A percentile compares a stretch with the other conserved stretches of the same genome.
Evolutionary conservation across 1,139 yeast genomes (phyloP).

Genomic region (Yamadazyma aaseri): DNA sequence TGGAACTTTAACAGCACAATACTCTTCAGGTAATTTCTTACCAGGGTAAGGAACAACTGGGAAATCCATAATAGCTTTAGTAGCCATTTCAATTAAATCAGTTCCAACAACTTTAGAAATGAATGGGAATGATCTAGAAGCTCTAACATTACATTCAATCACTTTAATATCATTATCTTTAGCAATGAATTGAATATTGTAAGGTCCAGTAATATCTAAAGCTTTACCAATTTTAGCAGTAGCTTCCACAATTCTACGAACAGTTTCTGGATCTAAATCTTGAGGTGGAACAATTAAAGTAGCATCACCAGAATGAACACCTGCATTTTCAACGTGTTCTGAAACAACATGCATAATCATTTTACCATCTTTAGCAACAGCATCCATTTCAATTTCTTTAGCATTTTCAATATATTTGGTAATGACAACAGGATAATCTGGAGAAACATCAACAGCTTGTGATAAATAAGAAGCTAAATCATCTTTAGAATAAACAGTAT

Average conservation of each 20-base stretch:
- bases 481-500: conserved; percentile 86
- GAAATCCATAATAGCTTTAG: conserved; percentile 90
- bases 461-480: conserved; percentile 86
- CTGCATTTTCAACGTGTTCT: conserved; percentile 98
- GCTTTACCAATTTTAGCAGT: conserved; percentile 97
- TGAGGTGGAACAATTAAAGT: conserved; percentile 97
- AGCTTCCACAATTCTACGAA: conserved; percentile 86
- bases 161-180: conserved; percentile 91
- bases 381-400: conserved; percentile 98
- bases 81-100: conserved; percentile 95
- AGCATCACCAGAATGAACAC: conserved; percentile 99
- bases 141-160: conserved; percentile 97
- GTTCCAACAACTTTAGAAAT: conserved; percentile 97
- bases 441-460: conserved; percentile 96
- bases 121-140: conserved; percentile 98
- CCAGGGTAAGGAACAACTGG: conserved; percentile 89
- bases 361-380: conserved; percentile 94
- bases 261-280: conserved; percentile 90
- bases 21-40: conserved; percentile 83
- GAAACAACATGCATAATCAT: conserved; percentile 97
- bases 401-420: conserved; percentile 97
- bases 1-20: conserved; percentile 97
- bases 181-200: conserved; percentile 93
- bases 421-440: conserved; percentile 96
- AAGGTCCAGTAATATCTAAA: conserved; percentile 96